Conservation (phyloP, 2,329 filamentous ascomycete genomes). For the Colletotrichum australisinense region DNA sequence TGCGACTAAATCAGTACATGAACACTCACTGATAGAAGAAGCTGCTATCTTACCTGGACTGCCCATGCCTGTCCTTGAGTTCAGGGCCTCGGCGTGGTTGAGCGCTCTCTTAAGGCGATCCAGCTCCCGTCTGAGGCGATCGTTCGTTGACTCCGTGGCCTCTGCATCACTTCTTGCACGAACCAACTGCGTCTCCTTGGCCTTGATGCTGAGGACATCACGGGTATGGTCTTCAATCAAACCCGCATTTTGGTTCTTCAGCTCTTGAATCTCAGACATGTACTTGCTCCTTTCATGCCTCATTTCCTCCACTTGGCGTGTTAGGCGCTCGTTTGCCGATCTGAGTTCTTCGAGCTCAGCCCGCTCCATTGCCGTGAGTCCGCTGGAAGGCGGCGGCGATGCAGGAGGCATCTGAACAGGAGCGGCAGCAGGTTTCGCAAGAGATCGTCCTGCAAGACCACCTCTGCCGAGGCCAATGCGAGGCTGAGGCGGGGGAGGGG, state of each 20-base stretch:
- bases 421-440: conserved; percentile 77
- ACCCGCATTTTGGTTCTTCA: conserved; percentile 96
- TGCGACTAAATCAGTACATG: conserved; percentile 34
- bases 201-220: conserved; percentile 95
- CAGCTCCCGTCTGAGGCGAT: conserved; percentile 86
- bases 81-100: conserved; percentile 67
- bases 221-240: conserved; percentile 97
- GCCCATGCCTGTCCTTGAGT: conserved; percentile 41
- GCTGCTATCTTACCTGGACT: conserved; percentile 41
- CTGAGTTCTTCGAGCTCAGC: conserved; percentile 94
- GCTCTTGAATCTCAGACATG: conserved; percentile 87
- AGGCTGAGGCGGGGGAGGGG: conserved; percentile 66
- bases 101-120: conserved; percentile 93
- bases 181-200: conserved; percentile 97
- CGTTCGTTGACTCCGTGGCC: conserved; percentile 86
- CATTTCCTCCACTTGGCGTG: conserved; percentile 81
- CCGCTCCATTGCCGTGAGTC: conserved; percentile 82
- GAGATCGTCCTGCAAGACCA: conserved; percentile 85
- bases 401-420: conserved; percentile 60
- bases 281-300: conserved; percentile 85
- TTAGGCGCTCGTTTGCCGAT: conserved; percentile 82
- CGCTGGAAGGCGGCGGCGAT: conserved; percentile 70
- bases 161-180: conserved; percentile 91
- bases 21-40: not conserved
- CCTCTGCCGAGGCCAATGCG: conserved; percentile 79